phyloP scores from a whole-genome alignment of 768 basidiomycete genomes.

The Pleurotus ostreatus region DNA sequence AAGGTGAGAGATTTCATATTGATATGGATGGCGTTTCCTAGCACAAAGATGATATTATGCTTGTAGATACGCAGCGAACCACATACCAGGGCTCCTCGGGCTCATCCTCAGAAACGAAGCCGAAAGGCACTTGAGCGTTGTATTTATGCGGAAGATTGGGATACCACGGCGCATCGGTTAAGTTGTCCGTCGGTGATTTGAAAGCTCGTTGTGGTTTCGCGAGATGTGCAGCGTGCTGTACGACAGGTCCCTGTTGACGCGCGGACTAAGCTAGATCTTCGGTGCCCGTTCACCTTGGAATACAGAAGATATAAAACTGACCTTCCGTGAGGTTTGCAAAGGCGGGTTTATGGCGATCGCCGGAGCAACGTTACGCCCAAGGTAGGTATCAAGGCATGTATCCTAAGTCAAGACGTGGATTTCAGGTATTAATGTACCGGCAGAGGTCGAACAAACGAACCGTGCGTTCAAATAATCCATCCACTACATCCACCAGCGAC shows the following conservation, averaged over 20 bases:
- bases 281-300: not conserved
- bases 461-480: slow-evolving; percentile 79
- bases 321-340: slow-evolving; percentile 14
- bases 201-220: slow-evolving; percentile 83
- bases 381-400: slow-evolving; percentile 73
- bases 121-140: slow-evolving; percentile 81
- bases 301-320: not conserved
- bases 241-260: slow-evolving; percentile 23
- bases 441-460: slow-evolving; percentile 36
- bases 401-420: slow-evolving; percentile 47
- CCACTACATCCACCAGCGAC: slow-evolving; percentile 74
- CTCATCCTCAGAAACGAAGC: slow-evolving; percentile 33
- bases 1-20: slow-evolving; percentile 76
- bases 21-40: slow-evolving; percentile 70
- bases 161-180: slow-evolving; percentile 53
- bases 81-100: slow-evolving; percentile 1
- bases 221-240: slow-evolving; percentile 74
- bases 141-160: slow-evolving; percentile 74
- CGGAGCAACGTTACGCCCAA: slow-evolving; percentile 66
- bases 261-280: too few species aligned
- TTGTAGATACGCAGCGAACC: slow-evolving; percentile 11
- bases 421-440: not conserved
- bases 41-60: not conserved
- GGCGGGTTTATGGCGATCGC: slow-evolving; percentile 55
- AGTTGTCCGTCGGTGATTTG: slow-evolving; percentile 54